Evolutionary conservation across 2,329 filamentous ascomycete genomes (phyloP).

Genomic region (Pseudogymnoascus sp.): DNA sequence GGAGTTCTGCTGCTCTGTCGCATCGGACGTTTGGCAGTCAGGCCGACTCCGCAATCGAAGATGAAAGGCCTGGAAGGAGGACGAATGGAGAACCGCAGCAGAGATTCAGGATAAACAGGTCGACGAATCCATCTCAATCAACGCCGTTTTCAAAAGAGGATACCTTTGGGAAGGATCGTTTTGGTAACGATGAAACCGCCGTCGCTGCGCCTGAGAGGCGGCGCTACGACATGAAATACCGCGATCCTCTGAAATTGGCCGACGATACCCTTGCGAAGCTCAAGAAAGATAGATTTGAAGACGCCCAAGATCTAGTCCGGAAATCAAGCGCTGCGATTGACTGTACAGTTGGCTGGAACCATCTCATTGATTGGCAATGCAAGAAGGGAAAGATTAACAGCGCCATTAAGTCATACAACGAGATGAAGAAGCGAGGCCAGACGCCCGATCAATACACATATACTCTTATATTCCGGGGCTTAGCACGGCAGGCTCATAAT

Average conservation of each 20-base stretch:
- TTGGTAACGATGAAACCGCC: background rate
- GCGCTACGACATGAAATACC: background rate
- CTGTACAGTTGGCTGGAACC: constrained; percentile 79
- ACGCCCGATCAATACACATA: constrained; percentile 76
- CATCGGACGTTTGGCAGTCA: constrained; percentile 3
- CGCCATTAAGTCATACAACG: constrained; percentile 81
- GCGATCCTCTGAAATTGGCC: constrained; percentile 66
- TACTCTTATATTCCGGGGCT: constrained; percentile 72
- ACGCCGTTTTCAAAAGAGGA: background rate
- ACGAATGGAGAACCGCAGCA: background rate
- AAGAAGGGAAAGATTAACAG: constrained; percentile 49
- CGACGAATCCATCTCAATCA: background rate
- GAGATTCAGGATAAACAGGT: background rate
- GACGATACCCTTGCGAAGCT: constrained; percentile 58
- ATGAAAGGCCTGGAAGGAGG: background rate
- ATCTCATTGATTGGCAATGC: constrained; percentile 67
- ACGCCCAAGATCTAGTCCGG: constrained; percentile 62
- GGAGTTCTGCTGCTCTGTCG: background rate
- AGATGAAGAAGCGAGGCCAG: constrained; percentile 95
- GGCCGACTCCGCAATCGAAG: background rate
- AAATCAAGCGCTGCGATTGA: constrained; percentile 57
- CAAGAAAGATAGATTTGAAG: constrained; percentile 49
- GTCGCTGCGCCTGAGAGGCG: background rate
- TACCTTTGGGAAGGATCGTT: background rate
- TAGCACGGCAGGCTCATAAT: constrained; percentile 51